Percentiles rank a stretch among this genome's conserved stretches.
Evolutionary conservation across 345 rosid species (phyloP).

Genomic region (Syzygium grande): DNA sequence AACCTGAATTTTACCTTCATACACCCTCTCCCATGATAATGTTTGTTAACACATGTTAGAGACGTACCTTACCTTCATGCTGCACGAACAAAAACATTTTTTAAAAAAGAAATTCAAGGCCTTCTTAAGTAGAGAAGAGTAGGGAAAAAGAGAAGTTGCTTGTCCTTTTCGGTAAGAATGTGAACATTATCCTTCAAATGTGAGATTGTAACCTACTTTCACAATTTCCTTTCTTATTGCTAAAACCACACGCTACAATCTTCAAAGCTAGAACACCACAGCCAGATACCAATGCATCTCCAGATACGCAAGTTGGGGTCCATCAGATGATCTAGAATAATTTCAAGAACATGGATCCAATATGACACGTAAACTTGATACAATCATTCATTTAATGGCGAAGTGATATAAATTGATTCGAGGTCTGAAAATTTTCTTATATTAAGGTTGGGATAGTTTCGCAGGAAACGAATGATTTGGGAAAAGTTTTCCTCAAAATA

Average conservation of each 20-base stretch:
- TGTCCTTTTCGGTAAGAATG: neutral
- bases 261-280: neutral
- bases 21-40: neutral
- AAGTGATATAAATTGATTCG: neutral
- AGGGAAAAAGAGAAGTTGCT: neutral
- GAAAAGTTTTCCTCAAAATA: no score
- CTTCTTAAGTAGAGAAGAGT: neutral
- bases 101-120: neutral
- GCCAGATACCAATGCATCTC: neutral
- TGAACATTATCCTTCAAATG: neutral
- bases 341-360: neutral
- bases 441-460: neutral
- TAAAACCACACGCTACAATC: neutral
- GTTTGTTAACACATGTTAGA: neutral
- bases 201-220: neutral
- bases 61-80: neutral
- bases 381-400: neutral
- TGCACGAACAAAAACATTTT: neutral
- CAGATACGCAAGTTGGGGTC: neutral
- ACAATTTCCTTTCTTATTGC: neutral
- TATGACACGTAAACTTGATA: neutral
- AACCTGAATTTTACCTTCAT: neutral
- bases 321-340: neutral
- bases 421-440: neutral
- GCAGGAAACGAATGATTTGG: fast-evolving